These are phyloP conservation scores for Begonia masoniana DNA, from an alignment of 306 rosid genomes.

Conservation along the genomic window DNA sequence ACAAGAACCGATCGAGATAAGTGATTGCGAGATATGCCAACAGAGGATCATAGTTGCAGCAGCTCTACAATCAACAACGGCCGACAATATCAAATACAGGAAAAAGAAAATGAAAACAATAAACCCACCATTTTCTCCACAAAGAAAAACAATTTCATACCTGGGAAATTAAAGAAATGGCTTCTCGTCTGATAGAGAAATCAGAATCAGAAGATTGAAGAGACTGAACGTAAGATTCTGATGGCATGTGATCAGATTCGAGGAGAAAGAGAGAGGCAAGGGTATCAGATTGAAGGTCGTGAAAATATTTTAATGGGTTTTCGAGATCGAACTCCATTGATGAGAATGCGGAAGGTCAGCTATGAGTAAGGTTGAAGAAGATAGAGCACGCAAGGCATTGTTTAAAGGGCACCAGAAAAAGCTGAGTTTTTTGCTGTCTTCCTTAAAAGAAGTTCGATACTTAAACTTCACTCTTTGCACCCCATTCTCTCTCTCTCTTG, in stretches of 20 bases:
- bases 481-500: slow-evolving; percentile 18
- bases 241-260: slow-evolving; percentile 80
- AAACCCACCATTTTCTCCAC: neutral
- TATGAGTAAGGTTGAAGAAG: neutral
- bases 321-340: slow-evolving; percentile 86
- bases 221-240: slow-evolving; percentile 31
- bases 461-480: slow-evolving; percentile 22
- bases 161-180: slow-evolving; percentile 55
- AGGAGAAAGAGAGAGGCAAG: slow-evolving; percentile 47
- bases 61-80: slow-evolving; percentile 41
- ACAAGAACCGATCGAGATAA: slow-evolving; percentile 80
- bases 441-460: slow-evolving; percentile 17
- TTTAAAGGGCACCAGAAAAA: slow-evolving; percentile 15
- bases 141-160: slow-evolving; percentile 13
- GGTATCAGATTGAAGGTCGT: slow-evolving; percentile 17
- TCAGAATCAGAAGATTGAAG: slow-evolving; percentile 35
- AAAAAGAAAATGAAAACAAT: neutral
- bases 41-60: slow-evolving; percentile 44
- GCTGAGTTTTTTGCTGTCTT: slow-evolving; percentile 15
- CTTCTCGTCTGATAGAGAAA: slow-evolving; percentile 40
- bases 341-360: neutral
- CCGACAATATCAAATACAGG: neutral
- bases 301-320: slow-evolving; percentile 58
- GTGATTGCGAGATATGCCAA: slow-evolving; percentile 66
- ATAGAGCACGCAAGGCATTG: slow-evolving; percentile 20